Conservation (phyloP, 2,329 filamentous ascomycete genomes). For the Pyrenophora tritici-repentis region DNA sequence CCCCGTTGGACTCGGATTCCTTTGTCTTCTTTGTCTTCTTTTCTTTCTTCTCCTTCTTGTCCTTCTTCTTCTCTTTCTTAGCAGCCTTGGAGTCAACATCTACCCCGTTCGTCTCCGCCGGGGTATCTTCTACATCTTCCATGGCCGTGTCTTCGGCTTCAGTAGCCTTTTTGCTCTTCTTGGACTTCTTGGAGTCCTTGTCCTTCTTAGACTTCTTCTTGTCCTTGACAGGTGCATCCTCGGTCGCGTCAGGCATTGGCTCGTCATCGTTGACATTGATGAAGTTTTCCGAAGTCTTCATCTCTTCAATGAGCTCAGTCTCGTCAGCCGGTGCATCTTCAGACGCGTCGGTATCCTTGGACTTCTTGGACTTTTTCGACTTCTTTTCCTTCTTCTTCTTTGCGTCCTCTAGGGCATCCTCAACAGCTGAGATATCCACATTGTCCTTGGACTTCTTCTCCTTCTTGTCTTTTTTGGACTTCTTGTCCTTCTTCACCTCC, state of each 20-base stretch:
- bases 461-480: slow-evolving; percentile 28
- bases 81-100: slow-evolving; percentile 24
- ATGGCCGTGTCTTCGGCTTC: slow-evolving; percentile 14
- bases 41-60: slow-evolving; percentile 36
- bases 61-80: slow-evolving; percentile 30
- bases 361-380: slow-evolving; percentile 31
- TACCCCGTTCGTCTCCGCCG: slow-evolving; percentile 15
- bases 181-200: slow-evolving; percentile 31
- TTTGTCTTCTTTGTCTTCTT: slow-evolving; percentile 33
- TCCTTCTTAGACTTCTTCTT: slow-evolving; percentile 33
- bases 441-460: slow-evolving; percentile 28
- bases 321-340: slow-evolving; percentile 16
- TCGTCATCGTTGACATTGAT: slow-evolving; percentile 23
- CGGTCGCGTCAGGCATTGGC: slow-evolving; percentile 26
- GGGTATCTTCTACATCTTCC: slow-evolving; percentile 18
- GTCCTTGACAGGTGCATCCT: slow-evolving; percentile 20
- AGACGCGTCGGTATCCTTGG: slow-evolving; percentile 17
- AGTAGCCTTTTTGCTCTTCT: slow-evolving; percentile 15
- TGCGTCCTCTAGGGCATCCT: slow-evolving; percentile 12
- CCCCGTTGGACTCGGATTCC: slow-evolving; percentile 19
- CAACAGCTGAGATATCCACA: slow-evolving; percentile 6
- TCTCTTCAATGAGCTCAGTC: slow-evolving; percentile 18
- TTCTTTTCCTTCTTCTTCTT: slow-evolving; percentile 28
- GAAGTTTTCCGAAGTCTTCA: slow-evolving; percentile 22
- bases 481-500: slow-evolving; percentile 28